phyloP scores from a whole-genome alignment of 1,284 basidiomycete genomes.

The Serendipita sp. region DNA sequence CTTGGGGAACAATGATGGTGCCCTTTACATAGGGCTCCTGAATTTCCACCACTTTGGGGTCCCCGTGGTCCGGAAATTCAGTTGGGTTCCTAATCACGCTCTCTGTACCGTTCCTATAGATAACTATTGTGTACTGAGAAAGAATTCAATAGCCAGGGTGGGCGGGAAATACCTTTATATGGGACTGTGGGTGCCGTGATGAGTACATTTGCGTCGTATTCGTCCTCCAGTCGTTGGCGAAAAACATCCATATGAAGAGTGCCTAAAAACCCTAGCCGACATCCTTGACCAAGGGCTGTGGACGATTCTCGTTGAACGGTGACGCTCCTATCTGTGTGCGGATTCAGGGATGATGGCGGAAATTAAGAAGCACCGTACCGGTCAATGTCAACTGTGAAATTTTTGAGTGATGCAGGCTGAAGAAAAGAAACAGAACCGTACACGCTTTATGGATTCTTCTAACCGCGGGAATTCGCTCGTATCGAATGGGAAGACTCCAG shows the following conservation, averaged over 20 bases:
- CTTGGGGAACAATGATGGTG: slow-evolving; percentile 87
- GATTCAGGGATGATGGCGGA: background rate
- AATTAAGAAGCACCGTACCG: background rate
- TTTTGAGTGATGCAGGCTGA: slow-evolving; percentile 5
- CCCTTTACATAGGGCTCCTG: slow-evolving; percentile 84
- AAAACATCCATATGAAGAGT: slow-evolving; percentile 97
- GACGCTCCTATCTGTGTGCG: slow-evolving; percentile 58
- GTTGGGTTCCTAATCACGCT: slow-evolving; percentile 74
- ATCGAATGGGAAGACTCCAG: slow-evolving; percentile 90
- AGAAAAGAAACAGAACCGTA: slow-evolving; percentile 25
- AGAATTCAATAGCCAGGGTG: background rate
- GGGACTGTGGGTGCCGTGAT: slow-evolving; percentile 89
- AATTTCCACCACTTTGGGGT: slow-evolving; percentile 58
- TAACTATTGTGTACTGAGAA: slow-evolving; percentile 32
- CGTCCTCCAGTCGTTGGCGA: slow-evolving; percentile 90
- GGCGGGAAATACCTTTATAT: slow-evolving; percentile 52
- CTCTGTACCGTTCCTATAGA: slow-evolving; percentile 55
- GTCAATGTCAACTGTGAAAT: slow-evolving; percentile 58
- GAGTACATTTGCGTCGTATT: slow-evolving; percentile 82
- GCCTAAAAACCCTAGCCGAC: slow-evolving; percentile 88
- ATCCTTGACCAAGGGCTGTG: slow-evolving; percentile 88
- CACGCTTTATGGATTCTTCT: slow-evolving; percentile 89
- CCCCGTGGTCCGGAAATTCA: slow-evolving; percentile 74
- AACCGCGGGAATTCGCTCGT: slow-evolving; percentile 83
- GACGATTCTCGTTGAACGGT: slow-evolving; percentile 89